phyloP scores from a whole-genome alignment of 1,284 basidiomycete species.

The Pulveroboletus sp. region DNA sequence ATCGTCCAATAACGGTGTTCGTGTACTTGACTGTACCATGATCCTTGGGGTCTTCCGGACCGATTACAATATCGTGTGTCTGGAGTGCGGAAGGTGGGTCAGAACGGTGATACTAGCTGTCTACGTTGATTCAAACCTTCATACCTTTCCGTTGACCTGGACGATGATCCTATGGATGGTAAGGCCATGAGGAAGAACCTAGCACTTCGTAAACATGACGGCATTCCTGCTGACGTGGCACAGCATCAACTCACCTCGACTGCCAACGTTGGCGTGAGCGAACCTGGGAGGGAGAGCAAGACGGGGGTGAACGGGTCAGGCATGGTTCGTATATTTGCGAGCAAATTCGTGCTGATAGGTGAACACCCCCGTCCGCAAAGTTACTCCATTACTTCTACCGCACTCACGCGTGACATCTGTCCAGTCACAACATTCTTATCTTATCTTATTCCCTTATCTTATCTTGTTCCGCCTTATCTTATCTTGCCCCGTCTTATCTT shows the following conservation, averaged over 20 bases:
- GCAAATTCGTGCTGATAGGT: neutral
- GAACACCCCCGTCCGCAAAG: too few species aligned
- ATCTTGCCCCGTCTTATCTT: too few species aligned
- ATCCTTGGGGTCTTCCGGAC: conserved; percentile 62
- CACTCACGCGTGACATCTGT: too few species aligned
- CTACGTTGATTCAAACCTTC: conserved; percentile 15
- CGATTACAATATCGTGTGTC: conserved; percentile 75
- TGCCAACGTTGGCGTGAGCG: conserved; percentile 55
- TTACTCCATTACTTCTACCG: too few species aligned
- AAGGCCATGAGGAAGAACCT: conserved; percentile 67
- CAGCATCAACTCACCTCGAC: conserved; percentile 47
- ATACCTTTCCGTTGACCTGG: conserved; percentile 61
- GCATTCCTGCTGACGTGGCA: neutral
- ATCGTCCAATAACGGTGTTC: conserved; percentile 72
- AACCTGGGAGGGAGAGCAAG: conserved; percentile 50
- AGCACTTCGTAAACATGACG: neutral
- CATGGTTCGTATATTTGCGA: conserved; percentile 34
- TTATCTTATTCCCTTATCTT: too few species aligned
- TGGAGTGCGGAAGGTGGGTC: conserved; percentile 24
- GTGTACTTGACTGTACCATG: conserved; percentile 66
- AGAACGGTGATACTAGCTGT: neutral
- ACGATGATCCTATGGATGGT: conserved; percentile 67
- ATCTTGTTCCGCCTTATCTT: too few species aligned
- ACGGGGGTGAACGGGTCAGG: conserved; percentile 50
- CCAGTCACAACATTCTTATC: too few species aligned